Evolutionary conservation across 2,329 filamentous ascomycete genomes (phyloP).

Genomic region (Cercospora zeina): DNA sequence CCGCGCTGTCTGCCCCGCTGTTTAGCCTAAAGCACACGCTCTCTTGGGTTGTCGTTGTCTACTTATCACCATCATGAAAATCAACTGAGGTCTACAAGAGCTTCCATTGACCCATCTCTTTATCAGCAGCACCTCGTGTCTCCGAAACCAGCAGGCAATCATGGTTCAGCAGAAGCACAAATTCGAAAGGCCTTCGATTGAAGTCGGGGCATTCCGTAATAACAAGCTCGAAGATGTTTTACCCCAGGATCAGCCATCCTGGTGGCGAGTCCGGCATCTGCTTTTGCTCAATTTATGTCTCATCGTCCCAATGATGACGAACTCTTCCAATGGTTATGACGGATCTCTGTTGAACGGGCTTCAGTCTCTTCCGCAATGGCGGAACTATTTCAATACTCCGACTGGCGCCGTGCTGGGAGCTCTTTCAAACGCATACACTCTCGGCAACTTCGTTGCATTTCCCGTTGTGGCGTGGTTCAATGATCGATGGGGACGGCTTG

Average conservation of each 20-base stretch:
- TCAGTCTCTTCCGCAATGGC: slow-evolving; percentile 59
- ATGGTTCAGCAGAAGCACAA: not conserved
- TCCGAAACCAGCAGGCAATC: not conserved
- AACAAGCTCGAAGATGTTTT: not conserved
- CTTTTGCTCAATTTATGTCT: slow-evolving; percentile 32
- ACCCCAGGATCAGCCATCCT: not conserved
- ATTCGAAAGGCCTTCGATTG: not conserved
- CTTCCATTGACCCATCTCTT: not conserved
- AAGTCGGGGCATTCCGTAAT: too few relatives aligned
- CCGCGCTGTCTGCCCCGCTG: not conserved
- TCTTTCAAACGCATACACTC: slow-evolving; percentile 45
- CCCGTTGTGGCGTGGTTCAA: slow-evolving; percentile 35
- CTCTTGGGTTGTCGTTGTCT: not conserved
- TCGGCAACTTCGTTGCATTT: not conserved
- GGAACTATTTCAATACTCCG: slow-evolving; percentile 57
- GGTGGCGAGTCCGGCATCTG: not conserved
- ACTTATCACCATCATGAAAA: not conserved
- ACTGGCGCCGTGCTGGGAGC: slow-evolving; percentile 55
- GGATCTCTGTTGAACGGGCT: slow-evolving; percentile 58
- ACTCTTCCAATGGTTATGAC: slow-evolving; percentile 41
- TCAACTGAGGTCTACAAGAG: not conserved
- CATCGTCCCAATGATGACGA: slow-evolving; percentile 40
- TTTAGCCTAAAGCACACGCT: not conserved
- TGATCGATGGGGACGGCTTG: slow-evolving; percentile 48
- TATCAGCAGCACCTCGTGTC: not conserved